These are phyloP conservation scores for Paecilomyces sp. DNA, from an alignment of 2,329 filamentous ascomycete genomes.

Conservation along the genomic window DNA sequence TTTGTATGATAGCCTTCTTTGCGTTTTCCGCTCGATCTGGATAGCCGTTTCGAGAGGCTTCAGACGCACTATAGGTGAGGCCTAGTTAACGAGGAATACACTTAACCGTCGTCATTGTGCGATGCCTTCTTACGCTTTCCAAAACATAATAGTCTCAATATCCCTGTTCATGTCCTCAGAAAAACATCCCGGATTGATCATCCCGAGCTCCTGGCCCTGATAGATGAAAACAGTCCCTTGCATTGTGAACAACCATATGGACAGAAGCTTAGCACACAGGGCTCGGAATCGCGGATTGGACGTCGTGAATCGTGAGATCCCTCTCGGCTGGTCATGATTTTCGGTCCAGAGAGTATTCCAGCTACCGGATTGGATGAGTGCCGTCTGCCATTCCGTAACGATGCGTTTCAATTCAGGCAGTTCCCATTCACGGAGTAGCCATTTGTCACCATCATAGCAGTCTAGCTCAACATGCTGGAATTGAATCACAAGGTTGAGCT, in stretches of 20 bases:
- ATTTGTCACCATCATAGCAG: slow-evolving; percentile 16
- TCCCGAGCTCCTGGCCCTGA: slow-evolving; percentile 46
- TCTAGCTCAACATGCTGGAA: slow-evolving; percentile 30
- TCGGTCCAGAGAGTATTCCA: slow-evolving; percentile 57
- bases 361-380: slow-evolving; percentile 46
- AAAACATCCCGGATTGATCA: slow-evolving; percentile 42
- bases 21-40: slow-evolving; percentile 15
- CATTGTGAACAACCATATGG: slow-evolving; percentile 47
- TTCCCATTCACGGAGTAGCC: slow-evolving; percentile 31
- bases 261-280: slow-evolving; percentile 10
- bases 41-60: slow-evolving; percentile 9
- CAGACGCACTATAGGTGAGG: slow-evolving; percentile 9
- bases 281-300: slow-evolving; percentile 27
- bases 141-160: slow-evolving; percentile 40
- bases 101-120: background rate
- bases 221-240: slow-evolving; percentile 46
- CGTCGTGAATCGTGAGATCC: slow-evolving; percentile 20
- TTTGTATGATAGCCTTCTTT: slow-evolving; percentile 18
- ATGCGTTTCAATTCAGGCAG: slow-evolving; percentile 35
- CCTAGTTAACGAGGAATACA: background rate
- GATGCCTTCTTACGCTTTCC: slow-evolving; percentile 23
- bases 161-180: slow-evolving; percentile 19
- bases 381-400: slow-evolving; percentile 39
- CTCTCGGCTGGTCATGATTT: slow-evolving; percentile 53
- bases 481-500: slow-evolving; percentile 36